Percentiles rank a stretch among this genome's conserved stretches.
phyloP scores from a whole-genome alignment of 805 yeast species.

The Hanseniaspora lachancei region DNA sequence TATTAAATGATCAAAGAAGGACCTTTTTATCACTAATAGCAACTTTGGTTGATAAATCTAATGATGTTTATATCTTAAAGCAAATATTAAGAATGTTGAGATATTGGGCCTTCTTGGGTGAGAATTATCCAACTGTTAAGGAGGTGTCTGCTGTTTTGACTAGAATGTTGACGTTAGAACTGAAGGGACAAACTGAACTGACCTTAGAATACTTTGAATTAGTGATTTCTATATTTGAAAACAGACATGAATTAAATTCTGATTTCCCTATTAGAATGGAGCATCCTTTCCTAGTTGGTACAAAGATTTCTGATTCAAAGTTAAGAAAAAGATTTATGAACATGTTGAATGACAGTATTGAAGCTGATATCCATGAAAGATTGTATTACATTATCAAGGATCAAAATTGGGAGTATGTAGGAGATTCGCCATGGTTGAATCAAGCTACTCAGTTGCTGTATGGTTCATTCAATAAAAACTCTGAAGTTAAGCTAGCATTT shows the following conservation, averaged over 20 bases:
- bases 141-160: constrained; percentile 90
- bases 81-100: constrained; percentile 68
- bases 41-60: constrained; percentile 77
- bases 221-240: constrained; percentile 76
- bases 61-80: constrained; percentile 59
- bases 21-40: constrained; percentile 76
- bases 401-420: constrained; percentile 92
- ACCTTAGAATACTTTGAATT: constrained; percentile 74
- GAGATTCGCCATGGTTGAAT: constrained; percentile 88
- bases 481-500: constrained; percentile 34
- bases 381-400: constrained; percentile 79
- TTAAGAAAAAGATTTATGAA: constrained; percentile 68
- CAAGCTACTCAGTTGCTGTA: constrained; percentile 81
- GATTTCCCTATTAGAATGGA: constrained; percentile 92
- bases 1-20: constrained; percentile 87
- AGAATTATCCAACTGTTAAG: constrained; percentile 82
- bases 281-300: constrained; percentile 90
- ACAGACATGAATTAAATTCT: constrained; percentile 59
- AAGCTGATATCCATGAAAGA: constrained; percentile 62
- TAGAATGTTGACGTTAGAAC: constrained; percentile 87
- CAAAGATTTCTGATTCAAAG: constrained; percentile 61
- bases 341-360: constrained; percentile 66
- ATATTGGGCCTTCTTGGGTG: constrained; percentile 81
- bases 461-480: constrained; percentile 53
- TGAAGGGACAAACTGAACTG: constrained; percentile 66